Evolutionary conservation across 306 rosid species (phyloP).

Genomic region (Quercus berberidifolia): DNA sequence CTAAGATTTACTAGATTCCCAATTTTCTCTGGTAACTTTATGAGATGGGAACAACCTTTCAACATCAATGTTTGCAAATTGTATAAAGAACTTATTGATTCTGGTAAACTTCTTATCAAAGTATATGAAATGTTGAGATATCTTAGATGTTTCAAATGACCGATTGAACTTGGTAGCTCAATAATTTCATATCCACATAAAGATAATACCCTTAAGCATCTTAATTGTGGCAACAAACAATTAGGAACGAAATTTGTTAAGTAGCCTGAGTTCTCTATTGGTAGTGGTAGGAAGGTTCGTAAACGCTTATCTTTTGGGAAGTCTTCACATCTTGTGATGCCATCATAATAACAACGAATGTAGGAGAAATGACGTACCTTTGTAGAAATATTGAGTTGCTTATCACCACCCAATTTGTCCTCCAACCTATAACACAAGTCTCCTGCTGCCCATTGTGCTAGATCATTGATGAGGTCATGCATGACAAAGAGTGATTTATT

Average conservation of each 20-base stretch:
- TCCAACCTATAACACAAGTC: background rate
- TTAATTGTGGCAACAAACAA: background rate
- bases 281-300: constrained; percentile 52
- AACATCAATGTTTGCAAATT: background rate
- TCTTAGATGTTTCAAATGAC: constrained; percentile 2
- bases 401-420: no score
- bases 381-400: background rate
- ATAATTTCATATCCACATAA: background rate
- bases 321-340: no score
- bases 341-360: background rate
- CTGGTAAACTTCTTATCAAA: background rate
- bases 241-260: background rate
- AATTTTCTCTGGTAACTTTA: background rate
- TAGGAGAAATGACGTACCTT: background rate
- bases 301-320: constrained; percentile 17
- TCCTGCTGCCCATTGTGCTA: background rate
- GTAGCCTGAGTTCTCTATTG: constrained; percentile 29
- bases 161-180: background rate
- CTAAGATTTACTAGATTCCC: no score
- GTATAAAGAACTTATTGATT: background rate
- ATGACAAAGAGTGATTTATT: background rate
- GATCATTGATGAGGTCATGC: constrained; percentile 15
- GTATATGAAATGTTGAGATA: background rate
- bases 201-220: background rate
- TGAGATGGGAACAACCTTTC: background rate